Conservation (phyloP, 2,329 filamentous ascomycete genomes). For the Coniochaeta prunicola region DNA sequence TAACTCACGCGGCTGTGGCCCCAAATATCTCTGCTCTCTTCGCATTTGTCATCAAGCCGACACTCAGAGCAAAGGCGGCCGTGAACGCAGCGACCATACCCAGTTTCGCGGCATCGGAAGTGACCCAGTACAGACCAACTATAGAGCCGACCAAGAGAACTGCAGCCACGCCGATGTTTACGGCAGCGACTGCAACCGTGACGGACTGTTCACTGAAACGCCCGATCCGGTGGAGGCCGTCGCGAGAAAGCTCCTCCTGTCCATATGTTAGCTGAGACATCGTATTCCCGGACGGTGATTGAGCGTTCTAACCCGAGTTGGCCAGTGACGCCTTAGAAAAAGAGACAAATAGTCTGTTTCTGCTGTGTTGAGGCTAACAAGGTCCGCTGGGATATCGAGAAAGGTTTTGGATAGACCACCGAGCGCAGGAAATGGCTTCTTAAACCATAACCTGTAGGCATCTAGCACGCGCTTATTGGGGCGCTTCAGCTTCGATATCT, state of each 20-base stretch:
- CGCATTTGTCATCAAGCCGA: neutral
- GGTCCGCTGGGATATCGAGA: neutral
- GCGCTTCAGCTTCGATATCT: neutral
- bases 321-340: neutral
- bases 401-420: neutral
- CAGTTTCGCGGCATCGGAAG: neutral
- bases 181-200: neutral
- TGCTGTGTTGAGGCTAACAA: neutral
- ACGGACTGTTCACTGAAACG: neutral
- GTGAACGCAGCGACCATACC: neutral
- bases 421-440: neutral
- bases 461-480: neutral
- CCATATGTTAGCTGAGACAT: neutral
- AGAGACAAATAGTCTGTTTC: neutral
- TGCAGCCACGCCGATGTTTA: constrained; percentile 18
- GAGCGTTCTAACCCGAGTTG: neutral
- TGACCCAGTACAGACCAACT: neutral
- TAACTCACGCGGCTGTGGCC: neutral
- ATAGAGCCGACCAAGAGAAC: constrained; percentile 3
- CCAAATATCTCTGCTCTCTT: neutral
- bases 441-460: neutral
- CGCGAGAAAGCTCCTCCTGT: neutral
- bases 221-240: neutral
- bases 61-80: neutral
- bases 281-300: neutral